Evolutionary conservation across 2,329 filamentous ascomycete species (phyloP).

Genomic region (Boeremia exigua): DNA sequence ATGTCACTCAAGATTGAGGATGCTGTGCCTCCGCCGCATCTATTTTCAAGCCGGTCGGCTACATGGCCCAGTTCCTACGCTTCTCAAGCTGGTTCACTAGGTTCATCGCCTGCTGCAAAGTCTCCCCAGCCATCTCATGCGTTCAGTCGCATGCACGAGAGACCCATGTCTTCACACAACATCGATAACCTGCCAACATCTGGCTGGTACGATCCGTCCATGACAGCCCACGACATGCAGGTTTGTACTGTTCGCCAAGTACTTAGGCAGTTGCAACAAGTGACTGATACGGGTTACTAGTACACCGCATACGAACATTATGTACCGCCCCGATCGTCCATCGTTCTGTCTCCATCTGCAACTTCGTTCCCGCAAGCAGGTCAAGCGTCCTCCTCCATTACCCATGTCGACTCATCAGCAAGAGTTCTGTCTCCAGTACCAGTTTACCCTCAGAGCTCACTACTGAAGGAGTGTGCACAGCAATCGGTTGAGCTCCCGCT

Average conservation of each 20-base stretch:
- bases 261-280: neutral
- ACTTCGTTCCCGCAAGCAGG: slow-evolving; percentile 32
- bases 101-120: slow-evolving; percentile 40
- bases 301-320: slow-evolving; percentile 43
- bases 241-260: neutral
- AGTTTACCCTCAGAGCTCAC: slow-evolving; percentile 35
- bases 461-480: neutral
- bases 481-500: neutral
- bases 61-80: slow-evolving; percentile 40
- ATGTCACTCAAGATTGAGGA: slow-evolving; percentile 47
- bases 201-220: slow-evolving; percentile 40
- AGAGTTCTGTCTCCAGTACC: slow-evolving; percentile 42
- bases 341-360: slow-evolving; percentile 29
- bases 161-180: slow-evolving; percentile 35
- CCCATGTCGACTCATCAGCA: slow-evolving; percentile 28
- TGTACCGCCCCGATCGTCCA: slow-evolving; percentile 39
- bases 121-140: slow-evolving; percentile 40
- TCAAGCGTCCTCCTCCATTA: slow-evolving; percentile 26
- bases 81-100: slow-evolving; percentile 31
- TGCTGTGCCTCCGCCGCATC: slow-evolving; percentile 44
- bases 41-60: slow-evolving; percentile 33
- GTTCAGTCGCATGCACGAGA: slow-evolving; percentile 39
- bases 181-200: slow-evolving; percentile 31
- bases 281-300: neutral
- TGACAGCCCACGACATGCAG: slow-evolving; percentile 35